phyloP scores from a whole-genome alignment of 2,329 filamentous ascomycete genomes.

The Microsporum canis region DNA sequence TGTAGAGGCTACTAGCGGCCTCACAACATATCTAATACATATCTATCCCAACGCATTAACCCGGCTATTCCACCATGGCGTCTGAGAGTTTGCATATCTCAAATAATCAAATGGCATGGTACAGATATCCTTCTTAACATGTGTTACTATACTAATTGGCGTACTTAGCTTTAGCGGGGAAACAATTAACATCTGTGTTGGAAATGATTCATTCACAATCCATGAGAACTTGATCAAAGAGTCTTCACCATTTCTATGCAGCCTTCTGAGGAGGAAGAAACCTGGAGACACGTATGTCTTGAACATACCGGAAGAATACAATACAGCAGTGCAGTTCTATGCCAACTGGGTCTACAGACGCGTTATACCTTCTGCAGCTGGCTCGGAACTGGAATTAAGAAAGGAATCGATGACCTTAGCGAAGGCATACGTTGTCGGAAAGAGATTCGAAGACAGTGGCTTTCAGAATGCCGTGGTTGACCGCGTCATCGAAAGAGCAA shows the following conservation, averaged over 20 bases:
- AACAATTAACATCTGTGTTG: neutral
- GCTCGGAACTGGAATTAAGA: neutral
- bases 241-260: neutral
- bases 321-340: neutral
- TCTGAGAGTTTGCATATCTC: neutral
- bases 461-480: slow-evolving; percentile 2
- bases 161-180: neutral
- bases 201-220: neutral
- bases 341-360: slow-evolving; percentile 1
- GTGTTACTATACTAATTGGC: neutral
- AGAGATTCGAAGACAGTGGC: neutral
- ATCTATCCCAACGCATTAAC: neutral
- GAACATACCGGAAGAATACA: neutral
- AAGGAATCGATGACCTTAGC: neutral
- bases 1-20: no score
- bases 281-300: neutral
- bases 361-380: neutral
- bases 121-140: neutral
- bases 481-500: slow-evolving; percentile 19
- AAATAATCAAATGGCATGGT: neutral
- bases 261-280: neutral
- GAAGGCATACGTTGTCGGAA: neutral
- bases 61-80: neutral
- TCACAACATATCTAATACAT: no score
- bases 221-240: neutral